A percentile compares a stretch with the other conserved stretches of the same genome.
These are phyloP conservation scores for Moniliella sp. DNA, from an alignment of 1,284 basidiomycete species.

Conservation along the genomic window DNA sequence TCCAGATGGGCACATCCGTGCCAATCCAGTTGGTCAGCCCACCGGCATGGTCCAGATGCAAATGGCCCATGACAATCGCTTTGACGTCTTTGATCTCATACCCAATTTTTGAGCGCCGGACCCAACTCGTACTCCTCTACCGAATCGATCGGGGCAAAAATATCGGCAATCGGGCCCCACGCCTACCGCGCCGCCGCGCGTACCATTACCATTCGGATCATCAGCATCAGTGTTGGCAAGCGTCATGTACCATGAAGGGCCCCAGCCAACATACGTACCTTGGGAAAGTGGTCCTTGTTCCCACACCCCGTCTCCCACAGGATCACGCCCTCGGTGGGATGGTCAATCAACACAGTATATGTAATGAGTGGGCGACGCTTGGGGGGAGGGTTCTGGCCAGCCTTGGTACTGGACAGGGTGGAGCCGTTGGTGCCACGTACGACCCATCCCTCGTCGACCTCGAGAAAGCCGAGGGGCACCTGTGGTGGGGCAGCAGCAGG, in stretches of 20 bases:
- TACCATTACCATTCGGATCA: conserved; percentile 1
- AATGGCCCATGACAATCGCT: conserved; percentile 14
- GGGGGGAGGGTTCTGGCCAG: conserved; percentile 6
- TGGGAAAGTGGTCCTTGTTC: conserved; percentile 13
- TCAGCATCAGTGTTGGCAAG: not conserved
- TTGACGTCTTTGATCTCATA: conserved; percentile 19
- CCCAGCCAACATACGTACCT: too few species aligned
- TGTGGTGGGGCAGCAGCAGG: not conserved
- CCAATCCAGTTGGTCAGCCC: conserved; percentile 13
- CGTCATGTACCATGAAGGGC: not conserved
- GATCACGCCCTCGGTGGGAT: conserved; percentile 24
- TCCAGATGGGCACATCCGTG: conserved; percentile 11
- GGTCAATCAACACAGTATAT: conserved; percentile 23
- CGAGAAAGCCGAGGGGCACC: not conserved
- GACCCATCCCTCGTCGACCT: conserved; percentile 15
- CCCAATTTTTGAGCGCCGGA: conserved; percentile 19
- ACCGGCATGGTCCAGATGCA: conserved; percentile 25
- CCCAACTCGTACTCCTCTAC: conserved; percentile 23
- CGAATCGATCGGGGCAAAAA: conserved; percentile 11
- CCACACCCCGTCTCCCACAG: conserved; percentile 28
- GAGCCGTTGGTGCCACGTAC: conserved; percentile 21
- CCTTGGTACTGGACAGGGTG: conserved; percentile 9
- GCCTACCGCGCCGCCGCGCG: not conserved
- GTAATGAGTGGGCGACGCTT: conserved; percentile 9
- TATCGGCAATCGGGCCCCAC: conserved; percentile 7